Evolutionary conservation across 2,329 filamentous ascomycete species (phyloP), one percentile per base, ranked within the genome.

Genomic region (Sporothrix inflata): DNA sequence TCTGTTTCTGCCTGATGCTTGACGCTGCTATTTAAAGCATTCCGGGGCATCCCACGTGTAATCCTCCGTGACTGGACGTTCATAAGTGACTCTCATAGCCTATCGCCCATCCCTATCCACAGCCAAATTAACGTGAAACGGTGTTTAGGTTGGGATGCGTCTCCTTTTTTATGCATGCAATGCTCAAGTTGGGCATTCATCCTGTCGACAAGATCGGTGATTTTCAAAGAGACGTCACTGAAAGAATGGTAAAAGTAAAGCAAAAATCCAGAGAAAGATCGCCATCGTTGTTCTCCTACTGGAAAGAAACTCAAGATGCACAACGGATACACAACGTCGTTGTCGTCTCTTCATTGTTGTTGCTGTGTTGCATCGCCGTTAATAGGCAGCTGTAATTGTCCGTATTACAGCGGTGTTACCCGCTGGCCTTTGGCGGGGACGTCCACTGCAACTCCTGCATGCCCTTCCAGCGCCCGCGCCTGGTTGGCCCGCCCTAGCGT

Each of bases 401-500:
- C n/a, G 55, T 40, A 60, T 42, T 45, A 65, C 60, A 65, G 60
- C 38, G 60, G 9, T 45, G 38, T 40, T 38, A n/a, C 11, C 14
- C 8, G 55, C 30, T 21, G 55, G 16, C 53, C 3, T 57, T 60
- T 30, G 55, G 61, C 24, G 63, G 63, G 12, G 45, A 51, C 16
- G 45, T 11, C 24, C 42, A 27, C 24, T 51, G 27, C 16, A 67
- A 51, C 63, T 66, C 42, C 61, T 49, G 45, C 42, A 51, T 67
- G 14, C 24, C 42, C 42, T 47, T n/a, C 42, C 42, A 34, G 45
- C 60, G 60, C 60, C 60, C 21, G 47, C 19, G 40, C 34, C 27
- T 73, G 70, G 72, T 73, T 73, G 72, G 70, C 67, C 27, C 45
- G 47, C 21, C 14, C 19, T 70, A 38, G 57, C 47, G 63, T 63